Base-by-base conservation (phyloP, 768 basidiomycete genomes). In the Boletus rufocinnamomeus region DNA sequence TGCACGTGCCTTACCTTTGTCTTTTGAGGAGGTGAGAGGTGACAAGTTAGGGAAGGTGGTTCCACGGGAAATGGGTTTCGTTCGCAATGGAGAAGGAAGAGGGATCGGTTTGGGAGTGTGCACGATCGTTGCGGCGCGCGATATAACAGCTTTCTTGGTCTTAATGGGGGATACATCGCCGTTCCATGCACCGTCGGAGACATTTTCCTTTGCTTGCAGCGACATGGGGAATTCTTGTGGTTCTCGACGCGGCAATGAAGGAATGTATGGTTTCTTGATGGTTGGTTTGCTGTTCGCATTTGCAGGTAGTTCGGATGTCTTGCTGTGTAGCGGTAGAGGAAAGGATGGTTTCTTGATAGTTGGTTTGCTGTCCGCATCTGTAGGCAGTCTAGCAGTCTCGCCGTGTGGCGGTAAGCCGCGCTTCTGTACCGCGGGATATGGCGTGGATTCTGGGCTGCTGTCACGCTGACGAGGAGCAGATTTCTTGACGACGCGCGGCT, bases 171-270 rank as follows among this genome's bases (percentile, higher is more conserved):
- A 46, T 2, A 35, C 45, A 19, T 69, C 64, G 21, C 59, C 45
- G 13, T 54, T 63, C 37, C 52, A 5, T 19, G 61, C 28, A 13
- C 55, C 23, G 2, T 68, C 62, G 0, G 64, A 65, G 34, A 58
- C 14, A 8, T 69, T 68, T 40, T 67, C 61, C 54, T 73, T 73
- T 34, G 63, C 64, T 13, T 55, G 45, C n/a, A 57, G 34, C 9
- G 57, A 56, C 63, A 73, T 60, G 8, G 62, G 73, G 30, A 73
- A 71, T 38, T 59, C 63, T 17, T 67, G 71, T 19, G 54, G 63
- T 54, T 62, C 62, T 7, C 61, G 51, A 30, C 56, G 57, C 3
- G 50, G 25, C 2, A 43, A 32, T 11, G 62, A 55, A 56, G 63
- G 27, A 30, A 27, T 0, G 13, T 3, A 0, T n/a, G 58, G 45